Conservation (phyloP, 441 rosid genomes). For the Erodium trifolium region DNA sequence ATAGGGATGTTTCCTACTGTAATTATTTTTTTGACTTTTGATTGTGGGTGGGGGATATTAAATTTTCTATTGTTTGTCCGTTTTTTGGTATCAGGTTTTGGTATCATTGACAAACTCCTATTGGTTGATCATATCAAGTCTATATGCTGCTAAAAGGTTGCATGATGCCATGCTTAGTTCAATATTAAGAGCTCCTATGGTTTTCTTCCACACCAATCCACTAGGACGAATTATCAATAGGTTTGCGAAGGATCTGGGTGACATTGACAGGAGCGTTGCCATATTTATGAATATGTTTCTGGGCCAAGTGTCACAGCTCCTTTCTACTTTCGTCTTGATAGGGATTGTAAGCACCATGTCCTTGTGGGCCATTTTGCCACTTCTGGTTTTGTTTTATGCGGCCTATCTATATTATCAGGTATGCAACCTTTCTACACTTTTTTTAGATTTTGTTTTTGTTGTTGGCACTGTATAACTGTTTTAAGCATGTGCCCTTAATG, state of each 20-base stretch:
- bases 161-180: constrained; percentile 90
- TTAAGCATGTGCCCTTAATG: constrained; percentile 3
- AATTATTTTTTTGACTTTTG: background rate
- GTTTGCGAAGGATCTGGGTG: constrained; percentile 94
- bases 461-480: background rate
- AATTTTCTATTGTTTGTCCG: too few relatives aligned
- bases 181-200: constrained; percentile 94
- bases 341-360: constrained; percentile 97
- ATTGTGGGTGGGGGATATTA: background rate
- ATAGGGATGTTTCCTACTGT: too few relatives aligned
- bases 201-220: constrained; percentile 94
- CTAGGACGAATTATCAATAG: constrained; percentile 88
- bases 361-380: constrained; percentile 98
- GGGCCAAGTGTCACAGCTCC: constrained; percentile 72
- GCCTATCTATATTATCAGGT: constrained; percentile 98
- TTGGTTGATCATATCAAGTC: constrained; percentile 85
- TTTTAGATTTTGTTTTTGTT: background rate
- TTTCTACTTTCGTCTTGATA: constrained; percentile 84
- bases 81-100: constrained; percentile 46
- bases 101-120: constrained; percentile 76
- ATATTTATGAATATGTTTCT: constrained; percentile 67
- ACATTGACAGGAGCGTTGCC: constrained; percentile 87
- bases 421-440: constrained; percentile 19
- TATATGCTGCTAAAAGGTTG: constrained; percentile 75
- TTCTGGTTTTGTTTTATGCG: constrained; percentile 78